Evolutionary conservation across 768 basidiomycete genomes (phyloP), one percentile per base, ranked within the genome.

Genomic region (Boletus sp.): DNA sequence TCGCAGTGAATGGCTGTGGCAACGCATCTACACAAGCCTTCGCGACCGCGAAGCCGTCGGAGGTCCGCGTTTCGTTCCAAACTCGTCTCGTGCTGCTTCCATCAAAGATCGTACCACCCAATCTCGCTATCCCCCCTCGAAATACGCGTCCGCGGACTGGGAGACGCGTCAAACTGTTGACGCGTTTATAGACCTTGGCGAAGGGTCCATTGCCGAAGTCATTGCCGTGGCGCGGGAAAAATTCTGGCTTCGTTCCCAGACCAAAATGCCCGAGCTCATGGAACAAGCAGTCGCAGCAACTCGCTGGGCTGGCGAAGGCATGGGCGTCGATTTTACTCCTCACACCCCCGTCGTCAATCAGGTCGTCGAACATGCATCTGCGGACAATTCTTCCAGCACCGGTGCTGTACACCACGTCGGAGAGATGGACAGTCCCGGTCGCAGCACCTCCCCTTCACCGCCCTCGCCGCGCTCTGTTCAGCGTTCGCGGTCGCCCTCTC

Each of bases 161-260:
- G 87, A 89, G 67, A 83, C 83, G 46, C 78, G 86, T 44, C 83
- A 84, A 62, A 77, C 78, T 9, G 78, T 91, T 12, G 87, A 87
- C 50, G 80, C 80, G n/a, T 92, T 88, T 71, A 71, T 90, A 39
- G 89, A 90, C 55, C 75, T 87, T 28, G 87, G 81, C 3, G 90
- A 91, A 60, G 89, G 89, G 20, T 80, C 77, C 7, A 80, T 91
- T 56, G 62, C 67, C 44, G 84, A 88, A 46, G 84, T 90, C 20
- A 67, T 90, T 35, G 67, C 67, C 32, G 70, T 87, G 30, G 85
- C 86, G 15, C 77, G 82, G 58, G 90, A 91, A 69, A 87, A 89
- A 68, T 75, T 78, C 54, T 92, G 90, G 90, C 67, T 91, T 47
- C 75, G 83, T 37, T 77, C 73, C 40, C 69, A 82, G 65, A 92